Base-by-base conservation (phyloP, 2,329 filamentous ascomycete genomes). In the Bipolaris gigantea region DNA sequence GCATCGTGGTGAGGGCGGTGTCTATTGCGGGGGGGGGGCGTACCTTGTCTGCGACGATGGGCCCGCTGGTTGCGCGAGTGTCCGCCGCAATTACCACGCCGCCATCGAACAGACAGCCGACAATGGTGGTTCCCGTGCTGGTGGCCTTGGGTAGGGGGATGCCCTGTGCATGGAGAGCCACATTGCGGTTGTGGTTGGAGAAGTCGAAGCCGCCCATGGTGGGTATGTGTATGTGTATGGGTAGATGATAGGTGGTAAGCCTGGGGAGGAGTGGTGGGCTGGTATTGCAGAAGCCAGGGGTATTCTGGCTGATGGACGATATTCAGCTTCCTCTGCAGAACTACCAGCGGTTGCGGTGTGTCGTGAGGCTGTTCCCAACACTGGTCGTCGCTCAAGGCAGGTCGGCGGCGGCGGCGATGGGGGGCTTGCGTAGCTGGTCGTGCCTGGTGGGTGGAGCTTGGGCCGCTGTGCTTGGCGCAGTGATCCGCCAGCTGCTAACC, bases 141-240 rank as follows among this genome's bases (percentile, higher is more conserved):
- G 94, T 99, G 60, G 94, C 94, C 81, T 97, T 97, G 70, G 95
- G 94, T 56, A 97, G 83, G 59, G 94, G 94, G 48, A 97, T 89
- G 67, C 95, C 95, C 78, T 89, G 87, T 69, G 93, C 91, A 77
- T 97, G 93, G 66, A 99, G 86, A 62, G 93, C 93, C 75, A 89
- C 86, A 85, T 99, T 99, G 82, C 94, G 91, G 85, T 96, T 96
- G 86, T 97, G 94, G 84, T 99, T 99, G 77, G 92, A 95, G 84
- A 99, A 99, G 81, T 97, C 70, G 68, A 73, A 73, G 66, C 70
- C 70, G 70, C 90, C 88, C 94, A 99, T 99, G 70, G 73, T 87
- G 25, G 39, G 9, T 49, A 40, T 46, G 42, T 30, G 38, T 7
- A 40, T 87, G 25, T 42, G 9, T 49, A 40, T 46, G 42, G 25